Evolutionary conservation across 495 filamentous ascomycete genomes (phyloP), one percentile per base, ranked within the genome.

Genomic region (Amphirosellinia nigrospora): DNA sequence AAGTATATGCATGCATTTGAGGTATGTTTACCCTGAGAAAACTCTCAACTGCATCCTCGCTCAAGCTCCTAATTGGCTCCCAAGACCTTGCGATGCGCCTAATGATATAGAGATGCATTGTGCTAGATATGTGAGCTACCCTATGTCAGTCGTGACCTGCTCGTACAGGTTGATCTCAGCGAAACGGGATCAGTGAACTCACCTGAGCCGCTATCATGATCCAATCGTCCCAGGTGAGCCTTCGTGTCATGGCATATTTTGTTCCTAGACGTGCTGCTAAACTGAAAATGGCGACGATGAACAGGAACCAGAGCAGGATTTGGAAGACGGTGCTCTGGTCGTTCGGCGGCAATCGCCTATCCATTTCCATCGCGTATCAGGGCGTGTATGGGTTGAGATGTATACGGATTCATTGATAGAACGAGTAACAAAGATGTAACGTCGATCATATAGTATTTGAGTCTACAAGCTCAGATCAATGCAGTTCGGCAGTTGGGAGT

Each of bases 61-160:
- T 71, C 26, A 78, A 46, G 15, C 60, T 61, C 23, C 64, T 23
- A 7, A 69, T 55, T 60, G 75, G 74, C 52, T 74, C 56, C 77
- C 79, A 38, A 75, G 74, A 1, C 76, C 74, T 55, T 56, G 65
- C 8, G 67, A 72, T 34, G 74, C 67, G 2, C 70, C 76, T n/a
- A 77, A 28, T 1, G 74, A 77, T 26, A 78, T 59, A 0, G 70
- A 71, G 16, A 79, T 66, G 15, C 73, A 66, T 64, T 74, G 69
- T 38, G 64, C 73, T 16, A 73, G 70, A 28, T 68, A 70, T 19
- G 41, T 13, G 7, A 30, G 30, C 60, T 71, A 48, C 45, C 30
- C 32, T 32, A 7, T 6, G 58, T 69, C 34, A 15, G 48, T 36
- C 11, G 19, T 53, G 3, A 10, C 21, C n/a, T 21, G 36, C 2